A percentile compares a stretch with the other conserved stretches of the same genome.
These are phyloP conservation scores for Parastagonospora nodorum DNA, from an alignment of 2,329 filamentous ascomycete species.

Conservation along the genomic window DNA sequence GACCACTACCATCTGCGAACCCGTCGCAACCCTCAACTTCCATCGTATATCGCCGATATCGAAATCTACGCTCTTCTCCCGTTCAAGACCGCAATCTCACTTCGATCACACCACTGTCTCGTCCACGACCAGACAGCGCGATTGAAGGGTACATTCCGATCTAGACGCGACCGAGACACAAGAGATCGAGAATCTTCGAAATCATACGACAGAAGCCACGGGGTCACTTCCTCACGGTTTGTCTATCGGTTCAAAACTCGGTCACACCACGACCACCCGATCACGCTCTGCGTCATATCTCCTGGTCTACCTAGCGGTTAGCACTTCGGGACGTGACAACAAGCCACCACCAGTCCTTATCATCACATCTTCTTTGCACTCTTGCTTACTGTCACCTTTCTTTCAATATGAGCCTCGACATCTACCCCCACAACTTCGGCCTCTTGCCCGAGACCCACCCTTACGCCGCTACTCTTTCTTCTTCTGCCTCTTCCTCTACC, in stretches of 20 bases:
- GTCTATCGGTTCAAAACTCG: conserved; percentile 46
- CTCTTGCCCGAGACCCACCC: conserved; percentile 53
- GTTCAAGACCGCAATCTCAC: conserved; percentile 12
- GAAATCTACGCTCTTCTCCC: conserved; percentile 17
- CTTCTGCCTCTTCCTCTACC: conserved; percentile 76
- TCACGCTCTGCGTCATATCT: conserved; percentile 39
- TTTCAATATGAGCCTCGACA: conserved; percentile 48
- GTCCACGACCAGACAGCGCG: conserved; percentile 13
- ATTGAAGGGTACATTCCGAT: conserved; percentile 20
- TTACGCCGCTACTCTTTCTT: conserved; percentile 73
- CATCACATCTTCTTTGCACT: conserved; percentile 25
- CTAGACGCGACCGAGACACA: conserved; percentile 25
- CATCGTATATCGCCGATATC: conserved; percentile 22
- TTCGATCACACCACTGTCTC: conserved; percentile 17
- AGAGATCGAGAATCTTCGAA: conserved; percentile 27
- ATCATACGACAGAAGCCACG: conserved; percentile 44
- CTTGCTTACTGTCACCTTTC: conserved; percentile 26
- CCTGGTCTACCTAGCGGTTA: conserved; percentile 43
- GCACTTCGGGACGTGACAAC: conserved; percentile 43
- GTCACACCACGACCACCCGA: conserved; percentile 49
- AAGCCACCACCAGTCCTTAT: conserved; percentile 37
- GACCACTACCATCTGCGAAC: conserved; percentile 32
- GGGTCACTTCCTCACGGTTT: conserved; percentile 44
- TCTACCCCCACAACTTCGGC: conserved; percentile 39
- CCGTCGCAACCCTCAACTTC: conserved; percentile 35